phyloP scores from a whole-genome alignment of 306 rosid genomes.

The Corylus americana region DNA sequence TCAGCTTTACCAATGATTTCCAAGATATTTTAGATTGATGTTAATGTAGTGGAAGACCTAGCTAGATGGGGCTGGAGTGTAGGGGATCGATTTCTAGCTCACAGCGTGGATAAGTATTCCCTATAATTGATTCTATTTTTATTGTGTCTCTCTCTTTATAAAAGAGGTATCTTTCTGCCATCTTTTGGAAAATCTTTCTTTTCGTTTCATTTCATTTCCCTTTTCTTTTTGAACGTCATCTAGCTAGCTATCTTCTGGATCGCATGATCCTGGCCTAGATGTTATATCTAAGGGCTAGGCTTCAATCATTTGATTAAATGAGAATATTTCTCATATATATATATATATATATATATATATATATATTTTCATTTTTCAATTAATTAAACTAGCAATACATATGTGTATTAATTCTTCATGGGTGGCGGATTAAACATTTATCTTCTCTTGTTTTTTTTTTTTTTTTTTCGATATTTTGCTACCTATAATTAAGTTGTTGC shows the following conservation, averaged over 20 bases:
- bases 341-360: no score
- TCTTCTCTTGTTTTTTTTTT: background rate
- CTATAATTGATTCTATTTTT: slow-evolving; percentile 59
- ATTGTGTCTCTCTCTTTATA: slow-evolving; percentile 50
- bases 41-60: slow-evolving; percentile 39
- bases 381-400: background rate
- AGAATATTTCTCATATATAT: no score
- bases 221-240: background rate
- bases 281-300: background rate
- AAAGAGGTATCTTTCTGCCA: slow-evolving; percentile 53
- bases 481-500: background rate
- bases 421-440: background rate
- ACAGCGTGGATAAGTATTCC: slow-evolving; percentile 36
- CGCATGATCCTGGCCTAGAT: background rate
- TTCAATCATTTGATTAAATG: background rate
- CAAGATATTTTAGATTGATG: slow-evolving; percentile 7
- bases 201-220: background rate
- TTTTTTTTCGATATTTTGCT: background rate
- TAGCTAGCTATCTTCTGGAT: background rate
- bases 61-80: slow-evolving; percentile 12
- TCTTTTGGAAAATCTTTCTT: slow-evolving; percentile 10
- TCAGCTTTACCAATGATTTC: slow-evolving; percentile 43
- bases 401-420: background rate
- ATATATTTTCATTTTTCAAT: no score
- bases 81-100: slow-evolving; percentile 28